A percentile compares a stretch with the other conserved stretches of the same genome.
Conservation (phyloP, 1,284 basidiomycete species). For the Cutaneotrichosporon dermatis region DNA sequence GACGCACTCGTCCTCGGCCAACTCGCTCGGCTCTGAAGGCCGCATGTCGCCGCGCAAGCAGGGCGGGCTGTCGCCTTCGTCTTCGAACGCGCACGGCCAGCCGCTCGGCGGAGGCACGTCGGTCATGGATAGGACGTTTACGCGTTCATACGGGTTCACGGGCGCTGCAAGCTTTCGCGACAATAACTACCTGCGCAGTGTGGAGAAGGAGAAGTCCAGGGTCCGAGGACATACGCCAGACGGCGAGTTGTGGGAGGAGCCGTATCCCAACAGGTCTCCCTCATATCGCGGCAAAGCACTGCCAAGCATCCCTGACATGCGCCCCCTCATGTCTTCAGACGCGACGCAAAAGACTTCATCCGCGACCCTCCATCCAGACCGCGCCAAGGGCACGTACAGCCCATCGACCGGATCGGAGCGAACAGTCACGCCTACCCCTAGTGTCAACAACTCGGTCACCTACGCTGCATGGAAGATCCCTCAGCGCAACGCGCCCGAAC, state of each 20-base stretch:
- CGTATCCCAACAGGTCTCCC: neutral
- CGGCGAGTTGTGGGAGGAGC: neutral
- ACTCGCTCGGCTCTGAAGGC: conserved; percentile 2
- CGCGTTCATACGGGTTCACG: conserved; percentile 42
- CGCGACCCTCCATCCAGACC: neutral
- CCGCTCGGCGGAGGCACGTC: neutral
- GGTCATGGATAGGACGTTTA: conserved; percentile 6
- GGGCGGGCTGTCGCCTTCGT: conserved; percentile 1
- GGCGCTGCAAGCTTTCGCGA: conserved; percentile 35
- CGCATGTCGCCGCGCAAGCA: conserved; percentile 4
- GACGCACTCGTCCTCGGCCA: no score
- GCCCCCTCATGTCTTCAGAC: neutral
- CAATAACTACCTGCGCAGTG: conserved; percentile 33
- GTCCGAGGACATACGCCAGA: no score
- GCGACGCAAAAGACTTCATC: neutral
- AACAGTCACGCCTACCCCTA: conserved; percentile 5
- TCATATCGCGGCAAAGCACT: neutral
- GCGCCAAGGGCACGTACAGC: neutral
- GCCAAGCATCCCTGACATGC: neutral
- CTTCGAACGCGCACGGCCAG: conserved; percentile 1
- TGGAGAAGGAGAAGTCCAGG: conserved; percentile 24
- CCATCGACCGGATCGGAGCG: conserved; percentile 2
- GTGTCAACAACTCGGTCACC: neutral
- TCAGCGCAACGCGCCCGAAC: neutral
- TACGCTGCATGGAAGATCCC: neutral